Evolutionary conservation across 2,329 filamentous ascomycete species (phyloP), one percentile per base, ranked within the genome.

Genomic region (Phialocephala sp.): DNA sequence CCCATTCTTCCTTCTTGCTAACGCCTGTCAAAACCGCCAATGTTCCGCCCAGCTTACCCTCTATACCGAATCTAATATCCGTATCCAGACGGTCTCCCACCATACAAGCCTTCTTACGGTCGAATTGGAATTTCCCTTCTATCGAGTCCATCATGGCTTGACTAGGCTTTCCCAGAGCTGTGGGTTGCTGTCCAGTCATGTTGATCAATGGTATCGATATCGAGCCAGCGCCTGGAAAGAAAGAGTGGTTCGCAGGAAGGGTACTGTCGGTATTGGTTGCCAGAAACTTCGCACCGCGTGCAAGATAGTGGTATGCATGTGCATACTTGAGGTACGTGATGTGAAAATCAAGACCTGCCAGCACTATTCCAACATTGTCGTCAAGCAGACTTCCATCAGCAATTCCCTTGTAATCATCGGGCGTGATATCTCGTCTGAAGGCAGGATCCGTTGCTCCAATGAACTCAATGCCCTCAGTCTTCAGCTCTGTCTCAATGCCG

Each of bases 61-160:
- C 90, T 69, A 97, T 86, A 3, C 95, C 95, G 77, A 99, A 99
- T 77, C 91, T 89, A 77, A 99, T 98, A 79, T 99, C 95, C 0
- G 95, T 99, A 77, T 98, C 92, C 69, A 97, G 82, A 36, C 95
- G 85, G 78, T 99, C 95, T 8, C 95, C 95, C 52, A 99, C 87
- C 95, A 99, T 99, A 80, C 95, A 98, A 0, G 95, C 92, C 72
- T 88, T 88, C 66, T 84, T 87, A 43, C 94, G 87, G 77, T 98
- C 89, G 62, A 99, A 90, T 71, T 91, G 85, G 78, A 98, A 97
- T 79, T 97, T 97, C 65, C 94, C 94, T 82, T 98, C 94, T 64
- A 99, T 91, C 2, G 95, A 93, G 78, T 98, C 94, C 94, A 99
- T 97, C 95, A 99, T 99, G 4, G 94, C 94, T 81, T 97, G 93